A percentile compares a stretch with the other conserved stretches of the same genome.
Conservation (phyloP, 805 yeast genomes). For the Barnettozyma vustinii region DNA sequence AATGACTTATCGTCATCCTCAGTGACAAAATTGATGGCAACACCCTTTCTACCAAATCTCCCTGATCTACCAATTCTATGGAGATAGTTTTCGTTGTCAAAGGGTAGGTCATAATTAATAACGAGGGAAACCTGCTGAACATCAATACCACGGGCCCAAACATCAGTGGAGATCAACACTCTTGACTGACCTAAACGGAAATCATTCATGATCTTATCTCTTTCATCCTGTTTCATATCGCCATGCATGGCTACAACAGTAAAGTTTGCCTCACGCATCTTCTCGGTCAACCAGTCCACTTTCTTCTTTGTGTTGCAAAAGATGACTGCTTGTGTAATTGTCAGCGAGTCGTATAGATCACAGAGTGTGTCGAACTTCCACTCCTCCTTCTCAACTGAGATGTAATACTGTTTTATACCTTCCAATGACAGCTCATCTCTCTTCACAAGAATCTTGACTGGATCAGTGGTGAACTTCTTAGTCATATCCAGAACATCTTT, state of each 20-base stretch:
- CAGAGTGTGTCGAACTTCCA: constrained; percentile 93
- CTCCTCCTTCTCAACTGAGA: constrained; percentile 87
- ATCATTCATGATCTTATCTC: constrained; percentile 93
- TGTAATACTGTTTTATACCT: constrained; percentile 89
- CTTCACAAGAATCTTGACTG: constrained; percentile 90
- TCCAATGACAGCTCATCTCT: constrained; percentile 90
- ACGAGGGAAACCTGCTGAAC: constrained; percentile 97
- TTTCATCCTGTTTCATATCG: constrained; percentile 90
- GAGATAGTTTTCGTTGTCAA: constrained; percentile 89
- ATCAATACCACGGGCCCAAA: constrained; percentile 98
- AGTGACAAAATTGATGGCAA: constrained; percentile 91
- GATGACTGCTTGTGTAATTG: constrained; percentile 95
- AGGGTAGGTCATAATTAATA: constrained; percentile 90
- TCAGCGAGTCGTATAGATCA: constrained; percentile 90
- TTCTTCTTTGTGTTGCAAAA: constrained; percentile 96
- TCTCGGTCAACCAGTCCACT: constrained; percentile 85
- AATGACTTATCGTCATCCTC: constrained; percentile 67
- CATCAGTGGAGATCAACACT: constrained; percentile 92
- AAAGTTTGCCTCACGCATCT: constrained; percentile 75
- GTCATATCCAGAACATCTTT: constrained; percentile 89
- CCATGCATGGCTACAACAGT: constrained; percentile 96
- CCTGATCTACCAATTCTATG: constrained; percentile 94
- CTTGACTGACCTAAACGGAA: constrained; percentile 92
- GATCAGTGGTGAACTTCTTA: constrained; percentile 85
- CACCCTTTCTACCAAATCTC: constrained; percentile 97